Percentiles rank a stretch among this genome's conserved stretches.
Evolutionary conservation across 192 early-diverging fungal species (phyloP).

Genomic region (Mortierella alpina): DNA sequence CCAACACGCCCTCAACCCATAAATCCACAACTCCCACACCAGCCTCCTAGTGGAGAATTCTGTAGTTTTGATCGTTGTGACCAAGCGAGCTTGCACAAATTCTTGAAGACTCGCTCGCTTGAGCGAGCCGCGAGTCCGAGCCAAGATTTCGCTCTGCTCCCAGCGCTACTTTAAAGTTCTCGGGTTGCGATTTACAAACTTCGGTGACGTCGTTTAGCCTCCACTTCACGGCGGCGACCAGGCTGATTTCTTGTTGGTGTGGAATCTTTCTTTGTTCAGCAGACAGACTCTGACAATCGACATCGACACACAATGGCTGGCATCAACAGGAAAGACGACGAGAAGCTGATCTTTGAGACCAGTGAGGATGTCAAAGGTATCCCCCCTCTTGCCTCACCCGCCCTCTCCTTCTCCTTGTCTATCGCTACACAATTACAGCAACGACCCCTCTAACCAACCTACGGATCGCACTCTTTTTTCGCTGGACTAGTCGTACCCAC

Average conservation of each 20-base stretch:
- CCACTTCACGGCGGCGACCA: neutral
- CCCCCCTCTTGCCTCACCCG: neutral
- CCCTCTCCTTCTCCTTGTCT: neutral
- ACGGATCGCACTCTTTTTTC: neutral
- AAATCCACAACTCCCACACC: too few relatives aligned
- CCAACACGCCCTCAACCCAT: too few relatives aligned
- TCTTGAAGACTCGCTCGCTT: too few relatives aligned
- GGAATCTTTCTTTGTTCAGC: too few relatives aligned
- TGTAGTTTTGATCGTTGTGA: too few relatives aligned
- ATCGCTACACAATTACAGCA: neutral
- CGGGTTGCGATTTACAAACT: too few relatives aligned
- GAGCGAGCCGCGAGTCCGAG: too few relatives aligned
- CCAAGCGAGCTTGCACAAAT: too few relatives aligned
- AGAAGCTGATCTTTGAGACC: slow-evolving; percentile 81
- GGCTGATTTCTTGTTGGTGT: neutral
- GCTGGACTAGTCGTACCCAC: slow-evolving; percentile 67
- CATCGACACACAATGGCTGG: slow-evolving; percentile 31
- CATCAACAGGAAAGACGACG: slow-evolving; percentile 60
- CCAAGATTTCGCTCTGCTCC: too few relatives aligned
- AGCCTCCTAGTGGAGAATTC: too few relatives aligned
- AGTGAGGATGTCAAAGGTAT: slow-evolving; percentile 83
- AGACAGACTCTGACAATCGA: neutral
- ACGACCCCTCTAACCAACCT: neutral
- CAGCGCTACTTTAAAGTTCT: too few relatives aligned
- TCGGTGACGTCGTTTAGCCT: too few relatives aligned